phyloP scores from a whole-genome alignment of 2,329 filamentous ascomycete species.

The Alternaria novae-zelandiae region DNA sequence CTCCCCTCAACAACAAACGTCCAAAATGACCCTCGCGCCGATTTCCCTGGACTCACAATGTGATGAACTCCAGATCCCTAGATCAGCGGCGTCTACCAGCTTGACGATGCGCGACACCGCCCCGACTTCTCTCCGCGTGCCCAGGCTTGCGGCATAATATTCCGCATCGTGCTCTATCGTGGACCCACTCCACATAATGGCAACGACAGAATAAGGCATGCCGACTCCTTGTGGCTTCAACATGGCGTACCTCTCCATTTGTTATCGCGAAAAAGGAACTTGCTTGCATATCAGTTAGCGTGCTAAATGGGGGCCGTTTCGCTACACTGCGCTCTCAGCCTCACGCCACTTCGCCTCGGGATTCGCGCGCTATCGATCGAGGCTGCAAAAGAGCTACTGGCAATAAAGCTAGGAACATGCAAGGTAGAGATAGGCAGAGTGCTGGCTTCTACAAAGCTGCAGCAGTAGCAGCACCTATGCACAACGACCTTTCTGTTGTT shows the following conservation, averaged over 20 bases:
- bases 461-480: too few relatives aligned
- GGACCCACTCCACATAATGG: background rate
- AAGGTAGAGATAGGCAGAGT: background rate
- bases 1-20: background rate
- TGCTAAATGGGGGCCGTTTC: background rate
- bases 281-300: background rate
- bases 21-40: background rate
- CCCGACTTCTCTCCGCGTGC: background rate
- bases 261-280: background rate
- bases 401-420: background rate
- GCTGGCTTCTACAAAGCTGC: background rate
- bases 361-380: background rate
- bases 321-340: background rate
- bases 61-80: background rate
- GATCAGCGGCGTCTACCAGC: background rate
- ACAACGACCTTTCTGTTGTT: background rate
- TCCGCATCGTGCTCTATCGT: background rate
- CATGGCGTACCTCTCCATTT: background rate
- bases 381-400: background rate
- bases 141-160: background rate
- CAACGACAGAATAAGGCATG: background rate
- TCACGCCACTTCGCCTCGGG: background rate
- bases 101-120: background rate
- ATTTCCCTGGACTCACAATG: background rate
- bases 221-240: rapidly evolving